Evolutionary conservation across 805 yeast genomes (phyloP), one percentile per base, ranked within the genome.

Genomic region (Wickerhamiella spandovensis): DNA sequence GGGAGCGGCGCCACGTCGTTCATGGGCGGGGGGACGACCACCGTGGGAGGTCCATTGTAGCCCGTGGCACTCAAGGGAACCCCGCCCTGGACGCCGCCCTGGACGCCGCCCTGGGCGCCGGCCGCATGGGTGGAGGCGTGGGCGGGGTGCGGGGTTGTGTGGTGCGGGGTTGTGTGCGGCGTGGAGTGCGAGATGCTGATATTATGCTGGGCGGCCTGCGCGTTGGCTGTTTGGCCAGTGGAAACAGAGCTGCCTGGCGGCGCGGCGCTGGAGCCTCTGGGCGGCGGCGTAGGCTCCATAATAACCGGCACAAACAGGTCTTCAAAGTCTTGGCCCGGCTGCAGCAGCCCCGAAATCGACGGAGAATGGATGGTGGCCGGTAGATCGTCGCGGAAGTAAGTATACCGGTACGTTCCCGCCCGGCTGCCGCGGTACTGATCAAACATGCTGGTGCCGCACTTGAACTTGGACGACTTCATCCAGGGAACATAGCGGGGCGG

Each of bases 311-410:
- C 74, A 60, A 84, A 84, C 39, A 84, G 65, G 53, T 82, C 84
- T 5, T 72, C 74, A 61, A 81, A 81, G 21, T 49, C 24, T 57
- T 76, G 79, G 12, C 75, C 79, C 1, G 79, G 77, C 58, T 78
- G 81, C 35, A 83, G 61, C 21, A 89, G 69, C 0, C 96, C 96
- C 3, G 94, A 82, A 23, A 89, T 81, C 5, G 85, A 81, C 1
- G 95, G 87, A 0, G 96, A 79, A 65, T 89, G 97, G 22, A 89
- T 78, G 0, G 97, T 89, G n/a, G 87, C 79, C 15, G 82, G 84
- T 56, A 90, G 66, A 60, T 87, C 94, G 55, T 88, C 95, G 56
- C 97, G 74, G 66, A 92, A 90, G 62, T 90, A 90, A 0, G 97
- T 87, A 69, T 85, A 90, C 55, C 97, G 72, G 63, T 79, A 80